Evolutionary conservation across 257 asterid genomes (phyloP), one percentile per base, ranked within the genome.

Genomic region (Rubia yunnanensis): DNA sequence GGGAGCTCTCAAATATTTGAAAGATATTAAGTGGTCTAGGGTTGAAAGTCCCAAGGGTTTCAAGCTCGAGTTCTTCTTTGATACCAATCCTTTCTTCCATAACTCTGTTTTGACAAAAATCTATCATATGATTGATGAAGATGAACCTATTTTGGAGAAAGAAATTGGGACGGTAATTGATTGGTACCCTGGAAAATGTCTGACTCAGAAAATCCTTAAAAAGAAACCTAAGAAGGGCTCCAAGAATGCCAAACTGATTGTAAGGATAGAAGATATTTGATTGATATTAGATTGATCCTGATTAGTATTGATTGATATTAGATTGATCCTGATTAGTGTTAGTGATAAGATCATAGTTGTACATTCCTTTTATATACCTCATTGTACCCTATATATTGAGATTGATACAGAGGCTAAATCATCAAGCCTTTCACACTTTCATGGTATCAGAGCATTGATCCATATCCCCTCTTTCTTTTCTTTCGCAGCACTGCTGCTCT

Each of bases 191-290:
- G 94, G 95, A 20, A 92, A 92, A 74, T 77, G 85, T 63, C 78
- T 89, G 88, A 87, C 94, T 0, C 95, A 87, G 54, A 87, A 84
- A 78, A 74, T 85, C 65, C 77, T 92, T 53, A 89, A 84, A 74
- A 89, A 85, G 85, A 92, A 87, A 79, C 89, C 96, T 8, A 92
- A 85, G 88, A 89, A 89, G 72, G 96, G 98, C 11, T 82, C 96
- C 18, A 85, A 89, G 64, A 82, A 81, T 76, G 80, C 86, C 26
- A 86, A 85, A 68, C n/a, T n/a, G n/a, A n/a, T n/a, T n/a, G n/a
- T n/a, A n/a, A n/a, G n/a, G n/a, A n/a, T n/a, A n/a, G n/a, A n/a
- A n/a, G n/a, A n/a, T n/a, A n/a, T n/a, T n/a, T n/a, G n/a, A n/a
- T n/a, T n/a, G n/a, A n/a, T n/a, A n/a, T n/a, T n/a, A n/a, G n/a